Base-by-base conservation (phyloP, 176 grass and related monocot genomes). In the Avena atlantica region DNA sequence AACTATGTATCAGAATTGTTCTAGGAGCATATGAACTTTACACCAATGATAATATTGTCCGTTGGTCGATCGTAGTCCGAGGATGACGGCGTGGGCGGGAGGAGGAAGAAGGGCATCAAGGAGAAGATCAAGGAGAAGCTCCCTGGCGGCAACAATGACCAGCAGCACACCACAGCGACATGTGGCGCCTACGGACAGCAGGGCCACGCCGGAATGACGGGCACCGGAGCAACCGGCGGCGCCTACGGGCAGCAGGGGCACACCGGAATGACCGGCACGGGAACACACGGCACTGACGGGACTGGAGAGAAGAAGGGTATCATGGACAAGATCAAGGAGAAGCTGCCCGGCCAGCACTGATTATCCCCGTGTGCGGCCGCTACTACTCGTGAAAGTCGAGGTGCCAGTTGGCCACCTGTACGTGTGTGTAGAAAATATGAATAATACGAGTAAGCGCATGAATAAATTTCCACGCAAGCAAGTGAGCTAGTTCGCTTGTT, bases 61-160 rank as follows among this genome's bases (percentile, higher is more conserved):
- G 8, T 66, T 66, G 1, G 0, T 31, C n/a, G n/a, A n/a, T n/a
- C 15, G 4, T 2, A 76, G 73, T 76, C 73, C 0, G 73, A 76
- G 73, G 73, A 76, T 2, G 73, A 76, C 52, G 73, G 73, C 73
- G 29, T 76, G 73, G 73, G 73, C 23, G 73, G 73, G 48, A 76
- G 73, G 14, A 52, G 90, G 86, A 95, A 90, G 91, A 95, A 95
- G 83, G 76, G 88, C 19, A 13, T 95, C 7, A 95, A 88, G 83
- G 85, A 95, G 3, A 95, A 95, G 88, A 86, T 95, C 51, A 95
- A 87, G 85, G 90, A 90, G 85, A 95, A 95, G 78, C 31, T 95
- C 5, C 93, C 90, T 0, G 90, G 88, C 0, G 71, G 68, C 27
- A 48, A 90, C 59, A 86, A 80, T 53, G 52, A 79, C 4, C 52